Conservation (phyloP, 2,329 filamentous ascomycete genomes). For the Fusarium anthophilum region DNA sequence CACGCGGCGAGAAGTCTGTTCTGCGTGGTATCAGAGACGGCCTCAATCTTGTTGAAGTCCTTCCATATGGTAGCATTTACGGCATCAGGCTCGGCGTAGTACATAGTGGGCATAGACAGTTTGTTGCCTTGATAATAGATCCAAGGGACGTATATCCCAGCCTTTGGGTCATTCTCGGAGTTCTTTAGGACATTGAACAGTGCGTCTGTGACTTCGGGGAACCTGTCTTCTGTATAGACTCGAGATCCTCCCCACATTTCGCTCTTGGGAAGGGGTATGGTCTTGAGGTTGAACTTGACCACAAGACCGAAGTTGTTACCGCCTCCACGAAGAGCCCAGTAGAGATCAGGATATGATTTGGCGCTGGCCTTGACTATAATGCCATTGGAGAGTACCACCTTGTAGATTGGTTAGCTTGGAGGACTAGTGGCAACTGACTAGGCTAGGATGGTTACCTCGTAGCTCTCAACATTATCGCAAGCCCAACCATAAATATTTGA, state of each 20-base stretch:
- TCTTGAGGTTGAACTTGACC: conserved; percentile 25
- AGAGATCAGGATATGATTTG: conserved; percentile 51
- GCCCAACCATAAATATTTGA: conserved; percentile 52
- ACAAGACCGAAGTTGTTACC: conserved; percentile 42
- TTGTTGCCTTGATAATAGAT: neutral
- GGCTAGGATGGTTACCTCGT: conserved; percentile 5
- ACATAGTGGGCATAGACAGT: conserved; percentile 42
- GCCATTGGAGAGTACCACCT: conserved; percentile 23
- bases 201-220: conserved; percentile 44
- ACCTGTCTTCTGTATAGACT: conserved; percentile 43
- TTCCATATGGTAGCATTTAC: conserved; percentile 47
- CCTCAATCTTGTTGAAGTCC: conserved; percentile 47
- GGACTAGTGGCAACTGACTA: neutral
- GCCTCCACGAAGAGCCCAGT: conserved; percentile 54
- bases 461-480: conserved; percentile 52
- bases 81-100: conserved; percentile 49
- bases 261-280: neutral
- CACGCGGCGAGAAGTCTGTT: neutral
- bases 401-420: neutral
- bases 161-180: conserved; percentile 15
- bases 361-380: conserved; percentile 9
- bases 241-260: conserved; percentile 41
- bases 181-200: conserved; percentile 40
- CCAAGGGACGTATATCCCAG: conserved; percentile 10
- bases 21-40: conserved; percentile 8